A percentile compares a stretch with the other conserved stretches of the same genome.
Evolutionary conservation across 2,329 filamentous ascomycete species (phyloP).

Genomic region (Dactylellina leptospora): DNA sequence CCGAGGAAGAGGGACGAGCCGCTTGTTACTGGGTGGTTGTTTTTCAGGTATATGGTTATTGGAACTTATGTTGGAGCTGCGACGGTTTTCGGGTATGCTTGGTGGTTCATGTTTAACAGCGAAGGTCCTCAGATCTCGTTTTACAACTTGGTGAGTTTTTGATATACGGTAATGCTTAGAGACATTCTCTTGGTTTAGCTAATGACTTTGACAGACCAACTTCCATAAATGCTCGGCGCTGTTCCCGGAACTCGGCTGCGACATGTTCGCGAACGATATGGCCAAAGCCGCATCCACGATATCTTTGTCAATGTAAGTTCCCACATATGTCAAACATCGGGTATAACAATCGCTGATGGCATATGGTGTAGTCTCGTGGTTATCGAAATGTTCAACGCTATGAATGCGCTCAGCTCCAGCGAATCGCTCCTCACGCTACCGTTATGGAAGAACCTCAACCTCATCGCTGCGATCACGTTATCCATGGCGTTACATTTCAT

Average conservation of each 20-base stretch:
- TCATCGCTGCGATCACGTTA: conserved; percentile 90
- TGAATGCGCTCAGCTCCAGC: conserved; percentile 95
- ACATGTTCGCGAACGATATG: conserved; percentile 87
- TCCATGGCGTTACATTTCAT: conserved; percentile 96
- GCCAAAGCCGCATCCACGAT: conserved; percentile 91
- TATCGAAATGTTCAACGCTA: conserved; percentile 99
- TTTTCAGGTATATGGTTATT: conserved; percentile 96
- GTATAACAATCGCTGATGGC: too few relatives aligned
- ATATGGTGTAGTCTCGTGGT: conserved; percentile 75
- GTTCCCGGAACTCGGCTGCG: conserved; percentile 88
- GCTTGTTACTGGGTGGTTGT: conserved; percentile 93
- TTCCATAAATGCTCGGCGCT: conserved; percentile 91
- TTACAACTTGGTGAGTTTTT: conserved; percentile 70
- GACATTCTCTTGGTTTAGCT: background rate
- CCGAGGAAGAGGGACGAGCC: conserved; percentile 92
- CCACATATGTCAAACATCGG: too few relatives aligned
- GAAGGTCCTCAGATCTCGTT: conserved; percentile 91
- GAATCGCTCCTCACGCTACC: conserved; percentile 92
- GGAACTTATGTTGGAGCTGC: conserved; percentile 93
- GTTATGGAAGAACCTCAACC: conserved; percentile 98
- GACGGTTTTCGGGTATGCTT: conserved; percentile 96
- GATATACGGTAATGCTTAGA: background rate
- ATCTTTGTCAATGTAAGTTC: conserved; percentile 70
- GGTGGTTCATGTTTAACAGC: conserved; percentile 98
- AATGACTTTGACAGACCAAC: conserved; percentile 65